Conservation (phyloP, 179 eudicot species). For the Corrigiola litoralis region DNA sequence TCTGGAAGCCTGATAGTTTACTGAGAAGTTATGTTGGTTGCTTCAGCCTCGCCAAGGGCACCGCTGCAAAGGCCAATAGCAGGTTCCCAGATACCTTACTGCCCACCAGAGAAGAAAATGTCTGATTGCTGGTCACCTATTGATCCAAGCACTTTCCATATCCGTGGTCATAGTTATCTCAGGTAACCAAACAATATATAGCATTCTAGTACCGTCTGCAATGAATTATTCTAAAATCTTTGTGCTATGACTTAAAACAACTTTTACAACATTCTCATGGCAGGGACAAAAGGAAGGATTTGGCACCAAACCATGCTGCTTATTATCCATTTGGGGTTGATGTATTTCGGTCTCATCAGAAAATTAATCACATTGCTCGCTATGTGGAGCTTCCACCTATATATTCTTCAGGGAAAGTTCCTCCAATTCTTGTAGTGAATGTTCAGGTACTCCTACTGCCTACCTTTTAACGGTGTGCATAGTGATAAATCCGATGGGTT, state of each 20-base stretch:
- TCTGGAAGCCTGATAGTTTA: no score
- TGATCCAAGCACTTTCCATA: constrained; percentile 73
- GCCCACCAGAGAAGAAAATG: constrained; percentile 74
- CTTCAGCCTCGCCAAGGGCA: constrained; percentile 65
- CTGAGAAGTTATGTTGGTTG: no score
- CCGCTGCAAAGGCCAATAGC: constrained; percentile 76
- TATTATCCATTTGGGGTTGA: constrained; percentile 84
- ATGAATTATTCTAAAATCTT: neutral
- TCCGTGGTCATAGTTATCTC: constrained; percentile 69
- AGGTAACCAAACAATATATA: constrained; percentile 35
- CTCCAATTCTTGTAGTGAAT: constrained; percentile 80
- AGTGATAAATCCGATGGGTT: neutral
- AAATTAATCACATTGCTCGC: constrained; percentile 86
- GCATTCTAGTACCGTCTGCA: neutral
- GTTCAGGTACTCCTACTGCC: constrained; percentile 53
- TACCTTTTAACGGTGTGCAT: neutral
- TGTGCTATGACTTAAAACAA: neutral
- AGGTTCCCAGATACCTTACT: constrained; percentile 78
- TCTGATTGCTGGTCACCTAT: constrained; percentile 83
- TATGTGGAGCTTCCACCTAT: constrained; percentile 76
- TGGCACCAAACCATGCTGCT: constrained; percentile 67
- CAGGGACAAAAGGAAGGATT: constrained; percentile 89
- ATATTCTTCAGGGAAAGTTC: constrained; percentile 51
- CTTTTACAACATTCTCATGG: constrained; percentile 8
- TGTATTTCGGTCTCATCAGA: constrained; percentile 73